These are phyloP conservation scores for Verticillium albo-atrum DNA, from an alignment of 2,329 filamentous ascomycete species.

Conservation along the genomic window DNA sequence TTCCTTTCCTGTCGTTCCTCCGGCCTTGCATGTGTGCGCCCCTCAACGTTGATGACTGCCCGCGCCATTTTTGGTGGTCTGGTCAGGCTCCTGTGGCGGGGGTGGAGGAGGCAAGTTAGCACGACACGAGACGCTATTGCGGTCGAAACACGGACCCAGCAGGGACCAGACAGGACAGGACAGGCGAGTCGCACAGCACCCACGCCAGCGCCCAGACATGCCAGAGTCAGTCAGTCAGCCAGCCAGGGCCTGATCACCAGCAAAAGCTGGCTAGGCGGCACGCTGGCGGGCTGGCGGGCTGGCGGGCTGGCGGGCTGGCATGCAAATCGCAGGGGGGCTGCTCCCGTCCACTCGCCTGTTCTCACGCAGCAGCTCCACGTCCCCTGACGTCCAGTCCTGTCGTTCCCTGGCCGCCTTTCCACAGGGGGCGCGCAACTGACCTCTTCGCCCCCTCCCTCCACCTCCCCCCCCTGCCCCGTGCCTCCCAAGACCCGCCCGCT, in stretches of 20 bases:
- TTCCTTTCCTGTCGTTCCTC: slow-evolving; percentile 2
- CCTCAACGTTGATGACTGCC: neutral
- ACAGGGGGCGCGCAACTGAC: neutral
- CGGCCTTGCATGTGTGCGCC: neutral
- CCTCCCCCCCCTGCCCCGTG: neutral
- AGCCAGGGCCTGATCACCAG: neutral
- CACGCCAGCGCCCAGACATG: neutral
- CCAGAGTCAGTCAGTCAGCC: neutral
- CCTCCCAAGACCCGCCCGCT: neutral
- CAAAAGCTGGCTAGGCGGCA: neutral
- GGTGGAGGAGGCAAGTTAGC: slow-evolving; percentile 3
- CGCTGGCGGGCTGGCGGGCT: neutral
- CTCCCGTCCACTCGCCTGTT: neutral
- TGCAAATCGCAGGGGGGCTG: neutral
- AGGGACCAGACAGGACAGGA: neutral
- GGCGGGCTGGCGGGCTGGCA: neutral
- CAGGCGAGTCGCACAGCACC: neutral
- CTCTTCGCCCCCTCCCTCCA: neutral
- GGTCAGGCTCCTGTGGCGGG: slow-evolving; percentile 7
- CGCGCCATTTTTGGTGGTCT: neutral
- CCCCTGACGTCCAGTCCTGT: neutral
- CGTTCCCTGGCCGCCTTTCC: neutral
- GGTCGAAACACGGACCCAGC: neutral
- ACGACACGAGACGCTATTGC: neutral
- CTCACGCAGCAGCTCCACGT: neutral